Percentiles rank a stretch among this genome's conserved stretches.
Conservation (phyloP, 306 rosid species). For the Rosa persica region DNA sequence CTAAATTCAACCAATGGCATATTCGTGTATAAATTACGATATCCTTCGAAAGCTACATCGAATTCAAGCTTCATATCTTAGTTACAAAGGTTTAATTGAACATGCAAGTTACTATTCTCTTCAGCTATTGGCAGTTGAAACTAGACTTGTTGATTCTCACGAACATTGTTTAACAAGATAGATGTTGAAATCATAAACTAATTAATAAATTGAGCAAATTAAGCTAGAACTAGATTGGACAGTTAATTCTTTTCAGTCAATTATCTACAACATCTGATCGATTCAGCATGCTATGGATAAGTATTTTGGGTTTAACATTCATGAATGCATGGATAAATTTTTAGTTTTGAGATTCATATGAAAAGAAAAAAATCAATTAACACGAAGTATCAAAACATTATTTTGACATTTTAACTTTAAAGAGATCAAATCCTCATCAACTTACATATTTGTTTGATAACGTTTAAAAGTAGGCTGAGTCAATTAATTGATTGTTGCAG, state of each 20-base stretch:
- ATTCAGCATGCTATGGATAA: not conserved
- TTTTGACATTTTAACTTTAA: not conserved
- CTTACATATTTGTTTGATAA: not conserved
- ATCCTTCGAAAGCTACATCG: not conserved
- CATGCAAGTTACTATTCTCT: not conserved
- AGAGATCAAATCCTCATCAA: no score
- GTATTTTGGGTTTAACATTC: not conserved
- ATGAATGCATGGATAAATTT: no score
- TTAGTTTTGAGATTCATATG: not conserved
- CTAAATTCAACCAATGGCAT: not conserved
- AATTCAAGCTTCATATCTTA: not conserved
- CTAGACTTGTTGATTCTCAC: not conserved
- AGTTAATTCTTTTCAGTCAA: not conserved
- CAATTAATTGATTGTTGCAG: not conserved
- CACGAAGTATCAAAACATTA: not conserved
- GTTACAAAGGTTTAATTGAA: not conserved
- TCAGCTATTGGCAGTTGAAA: not conserved
- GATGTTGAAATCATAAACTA: not conserved
- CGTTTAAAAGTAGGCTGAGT: not conserved
- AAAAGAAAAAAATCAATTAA: no score
- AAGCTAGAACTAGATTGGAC: not conserved
- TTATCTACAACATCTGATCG: not conserved
- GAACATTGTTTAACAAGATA: not conserved
- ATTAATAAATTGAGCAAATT: not conserved
- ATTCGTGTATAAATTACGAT: not conserved